Percentiles rank a stretch among this genome's conserved stretches.
Conservation (phyloP, 192 early-diverging fungal genomes). For the Funneliformis mosseae region DNA sequence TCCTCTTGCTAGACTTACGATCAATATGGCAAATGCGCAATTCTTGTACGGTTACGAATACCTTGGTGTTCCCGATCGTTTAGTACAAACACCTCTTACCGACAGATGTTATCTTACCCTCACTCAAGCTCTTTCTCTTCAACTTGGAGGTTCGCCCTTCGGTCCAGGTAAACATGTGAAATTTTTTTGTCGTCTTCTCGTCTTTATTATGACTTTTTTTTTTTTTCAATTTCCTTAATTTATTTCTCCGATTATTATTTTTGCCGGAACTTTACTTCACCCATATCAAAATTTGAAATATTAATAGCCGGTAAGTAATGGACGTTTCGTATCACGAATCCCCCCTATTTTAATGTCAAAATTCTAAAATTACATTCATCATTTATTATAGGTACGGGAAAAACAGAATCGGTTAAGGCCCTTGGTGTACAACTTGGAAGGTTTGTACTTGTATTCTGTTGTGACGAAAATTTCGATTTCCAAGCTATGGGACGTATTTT, state of each 20-base stretch:
- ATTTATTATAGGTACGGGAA: slow-evolving; percentile 87
- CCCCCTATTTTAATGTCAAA: too few relatives aligned
- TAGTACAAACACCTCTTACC: slow-evolving; percentile 98
- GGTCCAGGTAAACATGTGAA: slow-evolving; percentile 54
- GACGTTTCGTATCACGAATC: too few relatives aligned
- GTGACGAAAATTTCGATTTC: slow-evolving; percentile 99
- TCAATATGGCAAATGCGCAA: slow-evolving; percentile 91
- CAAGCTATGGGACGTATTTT: slow-evolving; percentile 99
- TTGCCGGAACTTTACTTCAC: background rate
- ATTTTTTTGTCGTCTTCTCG: background rate
- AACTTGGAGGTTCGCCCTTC: slow-evolving; percentile 96
- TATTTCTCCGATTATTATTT: background rate
- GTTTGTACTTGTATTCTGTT: slow-evolving; percentile 99
- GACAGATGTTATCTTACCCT: slow-evolving; percentile 98
- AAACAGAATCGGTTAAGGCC: slow-evolving; percentile 99
- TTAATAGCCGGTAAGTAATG: background rate
- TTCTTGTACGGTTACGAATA: slow-evolving; percentile 99
- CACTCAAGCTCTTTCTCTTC: slow-evolving; percentile 91
- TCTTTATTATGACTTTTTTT: background rate
- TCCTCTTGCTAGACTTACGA: slow-evolving; percentile 69
- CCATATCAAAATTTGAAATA: too few relatives aligned
- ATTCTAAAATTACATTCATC: background rate
- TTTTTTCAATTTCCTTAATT: background rate
- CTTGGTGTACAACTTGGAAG: slow-evolving; percentile 85
- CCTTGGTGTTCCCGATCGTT: slow-evolving; percentile 92